Conservation (phyloP, 2,329 filamentous ascomycete genomes). For the Elsinoe australis region DNA sequence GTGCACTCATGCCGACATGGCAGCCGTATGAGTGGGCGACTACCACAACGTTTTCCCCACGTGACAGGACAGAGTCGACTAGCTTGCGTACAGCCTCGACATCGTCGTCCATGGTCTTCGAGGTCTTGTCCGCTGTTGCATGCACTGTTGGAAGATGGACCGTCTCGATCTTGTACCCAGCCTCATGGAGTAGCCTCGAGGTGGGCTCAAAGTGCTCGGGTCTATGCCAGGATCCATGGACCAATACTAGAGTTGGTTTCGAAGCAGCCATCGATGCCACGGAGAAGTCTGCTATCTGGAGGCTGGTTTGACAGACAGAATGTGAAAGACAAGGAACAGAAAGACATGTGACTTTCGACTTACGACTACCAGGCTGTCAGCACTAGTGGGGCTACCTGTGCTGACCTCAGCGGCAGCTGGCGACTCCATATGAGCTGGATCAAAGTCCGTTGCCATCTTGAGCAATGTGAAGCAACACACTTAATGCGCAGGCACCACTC, state of each 20-base stretch:
- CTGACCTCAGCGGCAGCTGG: too few relatives aligned
- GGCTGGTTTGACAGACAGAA: too few relatives aligned
- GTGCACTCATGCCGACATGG: conserved; percentile 23
- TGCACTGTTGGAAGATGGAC: conserved; percentile 22
- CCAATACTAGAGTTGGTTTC: conserved; percentile 23
- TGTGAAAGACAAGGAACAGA: neutral
- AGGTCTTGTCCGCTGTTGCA: conserved; percentile 16
- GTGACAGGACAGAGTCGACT: conserved; percentile 21
- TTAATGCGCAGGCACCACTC: too few relatives aligned
- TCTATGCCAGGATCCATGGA: conserved; percentile 26
- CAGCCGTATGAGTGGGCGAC: conserved; percentile 28
- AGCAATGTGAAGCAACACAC: too few relatives aligned
- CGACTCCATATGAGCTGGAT: too few relatives aligned
- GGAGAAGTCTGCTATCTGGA: neutral
- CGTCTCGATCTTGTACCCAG: conserved; percentile 22
- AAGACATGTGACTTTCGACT: too few relatives aligned
- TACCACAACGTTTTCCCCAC: conserved; percentile 25
- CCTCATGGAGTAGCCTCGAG: conserved; percentile 17
- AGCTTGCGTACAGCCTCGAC: conserved; percentile 20
- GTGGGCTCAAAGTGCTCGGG: conserved; percentile 21
- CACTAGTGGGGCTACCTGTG: too few relatives aligned
- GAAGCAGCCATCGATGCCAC: conserved; percentile 14
- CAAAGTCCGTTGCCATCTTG: too few relatives aligned
- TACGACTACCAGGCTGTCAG: too few relatives aligned
- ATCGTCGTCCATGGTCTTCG: conserved; percentile 19